Conservation (phyloP, 345 rosid genomes). For the Populus ilicifolia region DNA sequence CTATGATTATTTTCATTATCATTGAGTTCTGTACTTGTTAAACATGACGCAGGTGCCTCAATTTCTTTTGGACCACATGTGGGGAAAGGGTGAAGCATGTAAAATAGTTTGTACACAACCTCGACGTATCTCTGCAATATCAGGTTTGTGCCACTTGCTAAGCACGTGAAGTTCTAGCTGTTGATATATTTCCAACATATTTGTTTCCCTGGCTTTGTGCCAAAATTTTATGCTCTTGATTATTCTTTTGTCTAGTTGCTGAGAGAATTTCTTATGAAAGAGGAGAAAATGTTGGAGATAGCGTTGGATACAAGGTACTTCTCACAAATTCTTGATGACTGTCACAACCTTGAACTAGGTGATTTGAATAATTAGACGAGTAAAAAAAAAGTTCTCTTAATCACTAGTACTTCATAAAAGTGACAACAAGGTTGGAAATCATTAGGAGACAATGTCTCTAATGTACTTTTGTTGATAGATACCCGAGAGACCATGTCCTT, state of each 20-base stretch:
- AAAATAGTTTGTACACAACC: slow-evolving; percentile 97
- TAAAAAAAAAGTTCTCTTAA: too few relatives aligned
- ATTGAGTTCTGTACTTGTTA: background rate
- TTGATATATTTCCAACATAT: slow-evolving; percentile 2
- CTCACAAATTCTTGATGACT: background rate
- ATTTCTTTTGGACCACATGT: slow-evolving; percentile 72
- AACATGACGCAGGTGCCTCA: slow-evolving; percentile 70
- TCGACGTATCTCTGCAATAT: slow-evolving; percentile 92
- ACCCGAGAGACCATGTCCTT: too few relatives aligned
- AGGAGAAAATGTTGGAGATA: slow-evolving; percentile 71
- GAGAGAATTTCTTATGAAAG: slow-evolving; percentile 88
- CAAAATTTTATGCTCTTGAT: slow-evolving; percentile 9
- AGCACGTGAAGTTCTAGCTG: slow-evolving; percentile 6
- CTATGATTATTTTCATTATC: background rate
- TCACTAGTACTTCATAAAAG: background rate
- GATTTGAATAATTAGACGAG: background rate
- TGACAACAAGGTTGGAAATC: background rate
- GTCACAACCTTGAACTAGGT: background rate
- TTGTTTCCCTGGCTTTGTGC: slow-evolving; percentile 1
- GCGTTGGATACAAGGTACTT: slow-evolving; percentile 87
- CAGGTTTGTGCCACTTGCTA: slow-evolving; percentile 46
- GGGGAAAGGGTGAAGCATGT: slow-evolving; percentile 72
- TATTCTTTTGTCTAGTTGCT: slow-evolving; percentile 54
- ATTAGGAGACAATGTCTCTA: background rate
- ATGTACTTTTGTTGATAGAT: too few relatives aligned